Base-by-base conservation (phyloP, 371 early-diverging fungal species). In the Mortierella polycephala region DNA sequence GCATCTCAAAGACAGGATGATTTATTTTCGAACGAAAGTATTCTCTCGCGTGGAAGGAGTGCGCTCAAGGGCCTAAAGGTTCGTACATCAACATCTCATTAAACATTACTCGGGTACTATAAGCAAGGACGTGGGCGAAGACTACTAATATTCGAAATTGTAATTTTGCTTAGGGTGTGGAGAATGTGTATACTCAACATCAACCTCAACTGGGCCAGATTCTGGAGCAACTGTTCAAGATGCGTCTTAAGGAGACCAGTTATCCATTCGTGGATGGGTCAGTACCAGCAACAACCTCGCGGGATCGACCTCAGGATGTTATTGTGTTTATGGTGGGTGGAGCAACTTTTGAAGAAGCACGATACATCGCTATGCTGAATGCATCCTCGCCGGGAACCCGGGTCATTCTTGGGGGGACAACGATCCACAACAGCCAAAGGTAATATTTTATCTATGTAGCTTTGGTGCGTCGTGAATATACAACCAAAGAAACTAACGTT, bases 101-200 rank as follows among this genome's bases (percentile, higher is more conserved):
- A 30, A 30, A 30, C 30, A 30, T 30, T 1, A 30, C 30, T 30
- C 30, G 9, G 52, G 44, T 23, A 12, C 16, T n/a, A 21, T 23
- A 7, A 21, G 18, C 16, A 12, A 11, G 10, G 5, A 30, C 21
- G 2, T 9, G 13, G 5, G 0, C 13, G 4, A 52, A 47, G 12
- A 47, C 12, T 14, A 11, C 47, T 47, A 12, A 47, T 47, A 47
- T 14, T 47, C 11, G 10, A 11, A 18, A 20, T 45, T 14, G 16
- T 40, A 37, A 44, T 23, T 11, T 57, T 46, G 8, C 80, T 42
- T 74, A 93, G 86, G 99, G 98, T 5, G 96, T 96, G n/a, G 98
- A 98, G 65, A 98, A 98, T 71, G 98, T 99, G 12, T 99, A 97
- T 81, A 98, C 98, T 11, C 97, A 97, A 74, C 98, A 99, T 77